Base-by-base conservation (phyloP, 257 asterid species). In the Sherardia arvensis region DNA sequence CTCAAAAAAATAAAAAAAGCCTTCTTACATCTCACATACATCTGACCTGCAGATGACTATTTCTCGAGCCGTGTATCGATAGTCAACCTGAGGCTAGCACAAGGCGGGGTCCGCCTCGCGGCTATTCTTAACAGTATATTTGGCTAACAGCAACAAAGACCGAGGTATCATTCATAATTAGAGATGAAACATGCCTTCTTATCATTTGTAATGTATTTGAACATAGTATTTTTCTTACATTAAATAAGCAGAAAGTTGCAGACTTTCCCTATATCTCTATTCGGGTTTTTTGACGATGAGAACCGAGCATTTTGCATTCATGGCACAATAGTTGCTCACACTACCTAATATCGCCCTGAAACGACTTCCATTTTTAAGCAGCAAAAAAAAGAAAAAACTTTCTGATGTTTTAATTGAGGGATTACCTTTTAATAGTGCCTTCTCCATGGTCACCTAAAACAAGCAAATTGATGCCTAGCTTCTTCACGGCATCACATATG, bases 101-200 rank as follows among this genome's bases (percentile, higher is more conserved):
- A 91, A 71, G 95, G 89, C 1, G 95, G 96, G 32, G 95, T 91
- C 27, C 94, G 95, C 28, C 64, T 91, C 59, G 96, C 98, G 17
- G 95, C 96, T 18, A 83, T 81, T 22, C 88, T 91, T 27, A 91
- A 91, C 75, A 87, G 90, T 21, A 83, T 91, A 70, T 91, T 91
- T 53, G 83, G 85, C 71, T 85, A 72, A 74, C 30, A 72, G 73
- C 30, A 11, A 8, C 17, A 21, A 27, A 45, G 47, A 26, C 26
- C 12, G 18, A 28, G 43, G 55, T 21, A 40, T 40, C 18, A 23
- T 20, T 12, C 22, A 34, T 22, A 22, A 22, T 21, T 34, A 21
- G 11, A 14, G 66, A 27, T 12, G 49, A 40, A 40, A 40, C 49
- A 43, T 12, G 15, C 15, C 20, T 43, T 14, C 6, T 43, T 43